These are phyloP conservation scores for Pholiota molesta DNA, from an alignment of 768 basidiomycete genomes.

Conservation along the genomic window DNA sequence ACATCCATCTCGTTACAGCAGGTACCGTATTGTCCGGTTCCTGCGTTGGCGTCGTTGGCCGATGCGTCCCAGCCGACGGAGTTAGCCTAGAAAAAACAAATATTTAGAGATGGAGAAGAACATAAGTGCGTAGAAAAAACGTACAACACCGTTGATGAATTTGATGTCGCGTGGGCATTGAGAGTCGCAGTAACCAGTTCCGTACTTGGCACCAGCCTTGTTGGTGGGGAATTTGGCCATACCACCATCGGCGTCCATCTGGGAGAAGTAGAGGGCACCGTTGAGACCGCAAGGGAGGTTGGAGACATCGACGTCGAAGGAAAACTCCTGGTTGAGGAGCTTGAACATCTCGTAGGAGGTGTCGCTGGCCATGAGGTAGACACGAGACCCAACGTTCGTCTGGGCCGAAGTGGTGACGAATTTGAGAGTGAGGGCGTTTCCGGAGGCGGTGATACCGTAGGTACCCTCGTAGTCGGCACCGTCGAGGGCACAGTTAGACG, in stretches of 20 bases:
- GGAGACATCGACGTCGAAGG: constrained; percentile 63
- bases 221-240: constrained; percentile 48
- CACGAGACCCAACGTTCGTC: constrained; percentile 45
- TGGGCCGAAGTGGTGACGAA: constrained; percentile 43
- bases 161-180: constrained; percentile 63
- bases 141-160: constrained; percentile 58
- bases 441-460: constrained; percentile 55
- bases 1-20: constrained; percentile 66
- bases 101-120: not conserved
- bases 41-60: constrained; percentile 45
- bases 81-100: constrained; percentile 43
- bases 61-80: constrained; percentile 41
- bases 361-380: constrained; percentile 54
- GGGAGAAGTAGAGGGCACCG: constrained; percentile 59
- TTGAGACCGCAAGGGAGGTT: constrained; percentile 62
- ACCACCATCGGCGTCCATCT: constrained; percentile 62
- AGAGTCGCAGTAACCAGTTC: constrained; percentile 41
- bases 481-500: constrained; percentile 43
- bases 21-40: constrained; percentile 47
- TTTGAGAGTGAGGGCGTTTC: constrained; percentile 49
- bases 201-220: constrained; percentile 55
- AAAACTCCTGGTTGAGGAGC: constrained; percentile 59
- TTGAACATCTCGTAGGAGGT: constrained; percentile 47
- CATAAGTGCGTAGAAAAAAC: constrained; percentile 18
- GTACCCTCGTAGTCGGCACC: constrained; percentile 52